Evolutionary conservation across 2,329 filamentous ascomycete genomes (phyloP).

Genomic region (Clonostachys solani): DNA sequence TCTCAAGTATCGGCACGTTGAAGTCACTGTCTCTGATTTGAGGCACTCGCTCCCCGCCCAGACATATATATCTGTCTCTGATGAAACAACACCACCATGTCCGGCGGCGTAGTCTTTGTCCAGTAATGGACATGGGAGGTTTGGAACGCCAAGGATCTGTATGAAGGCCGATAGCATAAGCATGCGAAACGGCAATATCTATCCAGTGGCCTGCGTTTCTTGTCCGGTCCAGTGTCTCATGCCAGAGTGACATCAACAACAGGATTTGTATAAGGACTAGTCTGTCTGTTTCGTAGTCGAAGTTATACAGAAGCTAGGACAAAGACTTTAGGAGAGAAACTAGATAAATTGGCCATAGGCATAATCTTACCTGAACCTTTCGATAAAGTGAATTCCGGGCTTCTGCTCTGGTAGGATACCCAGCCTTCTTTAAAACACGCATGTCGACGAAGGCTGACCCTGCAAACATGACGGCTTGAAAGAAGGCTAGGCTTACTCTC

Average conservation of each 20-base stretch:
- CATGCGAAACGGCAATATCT: constrained; percentile 88
- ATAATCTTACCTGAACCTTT: constrained; percentile 77
- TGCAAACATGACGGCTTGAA: constrained; percentile 93
- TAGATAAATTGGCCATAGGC: no score
- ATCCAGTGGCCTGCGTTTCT: constrained; percentile 99
- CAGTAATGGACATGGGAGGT: no score
- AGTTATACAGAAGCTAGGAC: constrained; percentile 79
- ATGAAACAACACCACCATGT: no score
- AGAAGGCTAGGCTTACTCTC: constrained; percentile 83
- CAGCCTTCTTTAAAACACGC: constrained; percentile 68
- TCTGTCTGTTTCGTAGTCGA: constrained; percentile 89
- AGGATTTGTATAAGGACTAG: constrained; percentile 85
- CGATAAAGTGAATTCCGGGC: constrained; percentile 87
- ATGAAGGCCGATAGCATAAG: constrained; percentile 92
- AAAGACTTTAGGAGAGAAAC: constrained; percentile 14
- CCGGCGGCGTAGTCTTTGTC: no score
- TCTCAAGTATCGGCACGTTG: no score
- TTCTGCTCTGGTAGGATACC: constrained; percentile 72
- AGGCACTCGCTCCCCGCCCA: no score
- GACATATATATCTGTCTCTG: no score
- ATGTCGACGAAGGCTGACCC: constrained; percentile 85
- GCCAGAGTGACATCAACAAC: constrained; percentile 94
- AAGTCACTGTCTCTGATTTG: no score
- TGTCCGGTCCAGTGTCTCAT: constrained; percentile 93
- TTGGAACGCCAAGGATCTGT: no score